Percentiles rank a stretch among this genome's conserved stretches.
Evolutionary conservation across 169 alveolate species (phyloP).

Genomic region (Blepharisma undulans): DNA sequence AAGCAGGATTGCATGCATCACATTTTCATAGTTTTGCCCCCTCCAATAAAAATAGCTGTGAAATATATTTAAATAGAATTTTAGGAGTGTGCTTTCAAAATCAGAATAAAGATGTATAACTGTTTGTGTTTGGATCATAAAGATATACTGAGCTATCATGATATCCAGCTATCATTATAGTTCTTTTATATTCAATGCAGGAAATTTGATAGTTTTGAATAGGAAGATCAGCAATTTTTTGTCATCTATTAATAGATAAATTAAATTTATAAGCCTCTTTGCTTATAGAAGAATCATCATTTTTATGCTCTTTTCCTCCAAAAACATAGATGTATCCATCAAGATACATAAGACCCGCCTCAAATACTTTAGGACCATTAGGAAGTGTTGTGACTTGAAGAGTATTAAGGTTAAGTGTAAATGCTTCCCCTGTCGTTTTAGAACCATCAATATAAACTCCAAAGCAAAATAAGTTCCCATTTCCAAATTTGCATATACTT

Average conservation of each 20-base stretch:
- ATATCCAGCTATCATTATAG: not conserved
- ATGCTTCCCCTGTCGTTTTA: not conserved
- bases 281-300: not conserved
- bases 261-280: not conserved
- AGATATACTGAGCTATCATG: not conserved
- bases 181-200: not conserved
- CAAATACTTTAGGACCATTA: not conserved
- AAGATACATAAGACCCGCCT: not conserved
- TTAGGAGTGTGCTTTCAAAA: not conserved
- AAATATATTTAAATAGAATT: no score
- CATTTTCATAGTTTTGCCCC: not conserved
- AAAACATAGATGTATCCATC: not conserved
- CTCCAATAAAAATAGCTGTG: not conserved
- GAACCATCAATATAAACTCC: not conserved
- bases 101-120: not conserved
- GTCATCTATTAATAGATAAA: not conserved
- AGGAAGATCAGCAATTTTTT: not conserved
- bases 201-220: not conserved
- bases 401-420: not conserved
- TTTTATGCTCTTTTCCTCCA: not conserved
- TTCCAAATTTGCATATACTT: not conserved
- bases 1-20: not conserved
- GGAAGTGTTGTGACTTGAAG: not conserved
- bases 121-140: not conserved
- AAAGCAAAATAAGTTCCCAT: not conserved